Percentiles rank a stretch among this genome's conserved stretches.
Conservation (phyloP, 176 grass and related monocot genomes). For the Musa acuminata region DNA sequence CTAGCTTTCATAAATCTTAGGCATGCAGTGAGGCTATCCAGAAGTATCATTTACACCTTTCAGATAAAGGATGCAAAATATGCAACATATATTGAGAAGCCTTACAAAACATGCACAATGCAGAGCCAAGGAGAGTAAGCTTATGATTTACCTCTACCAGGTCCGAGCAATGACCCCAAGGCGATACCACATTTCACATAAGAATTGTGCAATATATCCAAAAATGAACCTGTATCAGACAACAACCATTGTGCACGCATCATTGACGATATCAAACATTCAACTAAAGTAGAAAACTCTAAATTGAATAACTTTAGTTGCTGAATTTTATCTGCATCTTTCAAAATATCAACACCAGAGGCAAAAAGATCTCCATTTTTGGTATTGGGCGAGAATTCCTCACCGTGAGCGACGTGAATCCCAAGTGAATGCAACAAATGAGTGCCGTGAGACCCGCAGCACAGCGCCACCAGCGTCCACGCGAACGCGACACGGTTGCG, state of each 20-base stretch:
- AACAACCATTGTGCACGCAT: neutral
- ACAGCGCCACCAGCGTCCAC: conserved; percentile 97
- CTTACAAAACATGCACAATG: too few relatives aligned
- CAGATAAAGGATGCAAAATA: too few relatives aligned
- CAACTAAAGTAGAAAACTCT: neutral
- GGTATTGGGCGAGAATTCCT: neutral
- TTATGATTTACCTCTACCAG: conserved; percentile 64
- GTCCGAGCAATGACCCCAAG: conserved; percentile 57
- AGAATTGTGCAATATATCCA: conserved; percentile 73
- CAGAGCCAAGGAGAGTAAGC: neutral
- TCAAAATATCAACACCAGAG: neutral
- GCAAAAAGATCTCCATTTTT: neutral
- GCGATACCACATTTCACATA: conserved; percentile 93
- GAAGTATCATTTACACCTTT: too few relatives aligned
- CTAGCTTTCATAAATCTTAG: too few relatives aligned
- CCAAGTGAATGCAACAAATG: conserved; percentile 83
- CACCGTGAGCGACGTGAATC: conserved; percentile 79
- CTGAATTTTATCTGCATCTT: neutral
- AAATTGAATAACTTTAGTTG: neutral
- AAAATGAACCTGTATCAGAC: conserved; percentile 41
- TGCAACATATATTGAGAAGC: too few relatives aligned
- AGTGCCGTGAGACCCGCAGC: conserved; percentile 73
- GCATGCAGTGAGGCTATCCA: too few relatives aligned
- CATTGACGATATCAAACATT: neutral
- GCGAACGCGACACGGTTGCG: conserved; percentile 66